Evolutionary conservation across 345 rosid species (phyloP).

Genomic region (Pistacia vera): DNA sequence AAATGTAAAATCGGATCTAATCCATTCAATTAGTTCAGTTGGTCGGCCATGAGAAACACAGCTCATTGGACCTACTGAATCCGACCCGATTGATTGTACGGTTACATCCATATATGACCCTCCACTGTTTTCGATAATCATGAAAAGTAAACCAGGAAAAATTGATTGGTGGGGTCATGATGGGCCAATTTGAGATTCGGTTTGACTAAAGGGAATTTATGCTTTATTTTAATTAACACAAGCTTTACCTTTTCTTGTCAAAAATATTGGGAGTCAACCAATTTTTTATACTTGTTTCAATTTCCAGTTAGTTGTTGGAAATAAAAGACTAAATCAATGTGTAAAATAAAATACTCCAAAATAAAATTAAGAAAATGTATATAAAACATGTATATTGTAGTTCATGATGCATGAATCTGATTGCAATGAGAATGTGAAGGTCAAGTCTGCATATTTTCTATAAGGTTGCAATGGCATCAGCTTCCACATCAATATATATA

Average conservation of each 20-base stretch:
- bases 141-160: constrained; percentile 3
- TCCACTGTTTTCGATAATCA: neutral
- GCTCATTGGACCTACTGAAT: neutral
- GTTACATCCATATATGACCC: neutral
- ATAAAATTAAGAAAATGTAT: neutral
- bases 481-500: too few species aligned
- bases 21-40: constrained; percentile 32
- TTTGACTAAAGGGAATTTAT: constrained; percentile 19
- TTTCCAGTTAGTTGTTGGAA: neutral
- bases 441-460: too few species aligned
- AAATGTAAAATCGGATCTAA: constrained; percentile 14
- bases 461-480: too few species aligned
- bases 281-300: neutral
- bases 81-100: neutral
- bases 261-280: constrained; percentile 22
- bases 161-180: constrained; percentile 14
- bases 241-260: neutral
- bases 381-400: neutral
- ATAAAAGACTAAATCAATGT: neutral
- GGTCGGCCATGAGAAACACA: constrained; percentile 37
- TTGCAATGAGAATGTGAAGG: neutral
- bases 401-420: neutral
- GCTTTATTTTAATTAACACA: constrained; percentile 5
- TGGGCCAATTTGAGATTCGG: constrained; percentile 28
- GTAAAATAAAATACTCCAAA: neutral